A percentile compares a stretch with the other conserved stretches of the same genome.
Conservation (phyloP, 495 filamentous ascomycete species). For the Penicillium fimorum region DNA sequence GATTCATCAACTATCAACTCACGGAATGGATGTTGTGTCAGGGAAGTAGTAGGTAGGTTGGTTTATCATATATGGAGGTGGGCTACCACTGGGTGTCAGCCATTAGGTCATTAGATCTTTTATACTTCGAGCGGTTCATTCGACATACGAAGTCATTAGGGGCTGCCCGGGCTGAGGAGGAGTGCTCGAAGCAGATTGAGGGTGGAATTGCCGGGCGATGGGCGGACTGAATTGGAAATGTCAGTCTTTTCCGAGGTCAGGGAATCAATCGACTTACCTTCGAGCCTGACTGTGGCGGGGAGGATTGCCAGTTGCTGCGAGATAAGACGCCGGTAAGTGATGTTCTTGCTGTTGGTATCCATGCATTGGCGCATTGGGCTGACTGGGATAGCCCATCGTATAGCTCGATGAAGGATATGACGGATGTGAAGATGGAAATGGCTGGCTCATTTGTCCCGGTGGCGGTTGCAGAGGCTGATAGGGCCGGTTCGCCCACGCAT, state of each 20-base stretch:
- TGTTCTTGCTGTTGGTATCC: constrained; percentile 18
- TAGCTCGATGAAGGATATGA: constrained; percentile 20
- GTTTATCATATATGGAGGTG: constrained; percentile 28
- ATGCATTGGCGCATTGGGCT: constrained; percentile 9
- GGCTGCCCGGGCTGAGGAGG: constrained; percentile 19
- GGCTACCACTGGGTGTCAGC: neutral
- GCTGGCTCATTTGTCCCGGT: constrained; percentile 20
- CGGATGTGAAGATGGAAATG: constrained; percentile 19
- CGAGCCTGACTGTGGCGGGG: constrained; percentile 17
- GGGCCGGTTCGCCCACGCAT: constrained; percentile 27
- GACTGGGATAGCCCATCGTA: constrained; percentile 18
- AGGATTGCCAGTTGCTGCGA: constrained; percentile 15
- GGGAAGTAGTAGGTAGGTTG: constrained; percentile 26
- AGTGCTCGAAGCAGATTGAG: constrained; percentile 10
- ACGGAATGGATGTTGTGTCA: constrained; percentile 23
- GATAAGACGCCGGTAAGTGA: constrained; percentile 17
- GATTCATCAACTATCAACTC: constrained; percentile 8
- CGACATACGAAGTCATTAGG: constrained; percentile 26
- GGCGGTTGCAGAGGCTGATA: constrained; percentile 21
- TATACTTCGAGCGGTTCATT: neutral
- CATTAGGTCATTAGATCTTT: neutral
- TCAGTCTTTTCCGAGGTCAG: neutral
- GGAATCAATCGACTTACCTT: constrained; percentile 13
- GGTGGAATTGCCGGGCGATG: constrained; percentile 18
- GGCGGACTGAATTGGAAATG: constrained; percentile 16